Evolutionary conservation across 192 early-diverging fungal genomes (phyloP), one percentile per base, ranked within the genome.

Genomic region (Geranomyces variabilis): DNA sequence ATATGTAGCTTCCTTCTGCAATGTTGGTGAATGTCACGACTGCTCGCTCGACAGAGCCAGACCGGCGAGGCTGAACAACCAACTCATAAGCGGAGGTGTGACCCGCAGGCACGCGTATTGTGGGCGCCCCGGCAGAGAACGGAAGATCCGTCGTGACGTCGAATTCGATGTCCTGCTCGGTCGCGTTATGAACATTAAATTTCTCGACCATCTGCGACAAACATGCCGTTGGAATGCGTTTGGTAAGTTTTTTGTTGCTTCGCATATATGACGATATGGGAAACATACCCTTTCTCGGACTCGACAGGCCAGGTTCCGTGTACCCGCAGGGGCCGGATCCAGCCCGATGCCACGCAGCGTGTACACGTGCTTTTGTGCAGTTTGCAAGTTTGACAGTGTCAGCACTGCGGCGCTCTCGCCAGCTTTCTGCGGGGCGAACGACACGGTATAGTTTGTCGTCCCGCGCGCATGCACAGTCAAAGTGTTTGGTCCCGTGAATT

Each of bases 61-160:
- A 81, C 19, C 68, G 48, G 15, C 69, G 47, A 1, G 67, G 26
- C 0, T 49, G 66, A 43, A 84, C 63, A 46, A 51, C 30, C 31
- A 84, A 46, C 29, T 45, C 56, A 67, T 80, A 71, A 14, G 60
- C 67, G 1, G 45, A 57, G 46, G 53, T 68, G 6, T 71, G 69
- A 6, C 72, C 61, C 6, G 77, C 78, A 10, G 60, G 26, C 19
- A 86, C 71, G 49, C 26, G 28, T 0, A 86, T 49, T 17, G 21
- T 59, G n/a, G 66, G 22, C 1, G 66, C 48, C 19, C 68, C 68
- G 15, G 47, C 49, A 1, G 58, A 24, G 63, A 70, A 43, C 6
- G 84, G 84, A 14, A 82, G 14, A 58, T 86, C 79, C 0, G 80
- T 83, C 12, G 78, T 30, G 24, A 86, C 80, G 36, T 82, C 82